These are phyloP conservation scores for Aureobasidium subglaciale DNA, from an alignment of 2,329 filamentous ascomycete species.

Conservation along the genomic window DNA sequence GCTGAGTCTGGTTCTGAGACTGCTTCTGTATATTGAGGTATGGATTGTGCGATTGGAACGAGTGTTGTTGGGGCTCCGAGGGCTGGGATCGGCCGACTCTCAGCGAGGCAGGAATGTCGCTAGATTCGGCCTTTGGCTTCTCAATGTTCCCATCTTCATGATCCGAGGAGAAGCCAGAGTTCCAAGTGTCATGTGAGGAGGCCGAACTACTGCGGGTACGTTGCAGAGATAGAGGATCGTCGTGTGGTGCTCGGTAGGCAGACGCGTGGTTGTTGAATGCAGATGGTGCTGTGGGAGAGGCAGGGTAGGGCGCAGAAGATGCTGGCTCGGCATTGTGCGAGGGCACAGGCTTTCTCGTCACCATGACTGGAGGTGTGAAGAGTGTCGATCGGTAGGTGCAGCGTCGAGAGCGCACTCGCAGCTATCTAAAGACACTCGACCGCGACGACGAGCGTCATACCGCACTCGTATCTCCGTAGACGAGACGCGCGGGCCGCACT, in stretches of 20 bases:
- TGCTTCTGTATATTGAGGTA: constrained; percentile 33
- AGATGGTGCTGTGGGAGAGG: constrained; percentile 30
- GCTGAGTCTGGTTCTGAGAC: constrained; percentile 30
- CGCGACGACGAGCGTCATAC: background rate
- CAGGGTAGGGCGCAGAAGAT: constrained; percentile 38
- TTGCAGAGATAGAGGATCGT: constrained; percentile 19
- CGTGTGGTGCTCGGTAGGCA: constrained; percentile 17
- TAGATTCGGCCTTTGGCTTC: constrained; percentile 10
- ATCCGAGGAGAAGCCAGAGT: constrained; percentile 26
- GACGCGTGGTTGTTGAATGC: constrained; percentile 19
- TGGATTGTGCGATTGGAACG: constrained; percentile 38
- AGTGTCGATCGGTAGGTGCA: background rate
- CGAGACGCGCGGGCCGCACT: background rate
- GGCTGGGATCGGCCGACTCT: constrained; percentile 17
- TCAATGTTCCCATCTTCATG: constrained; percentile 22
- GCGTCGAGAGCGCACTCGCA: background rate
- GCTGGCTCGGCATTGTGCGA: constrained; percentile 34
- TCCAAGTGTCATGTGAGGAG: constrained; percentile 31
- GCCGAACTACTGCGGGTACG: constrained; percentile 18
- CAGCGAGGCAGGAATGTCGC: constrained; percentile 18
- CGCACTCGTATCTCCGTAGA: too few species aligned
- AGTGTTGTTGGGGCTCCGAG: constrained; percentile 7
- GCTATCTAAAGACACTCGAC: background rate
- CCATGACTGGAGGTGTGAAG: constrained; percentile 29
- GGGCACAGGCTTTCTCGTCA: constrained; percentile 36